phyloP scores from a whole-genome alignment of 179 eudicot genomes.

The Heliamphora pulchella region DNA sequence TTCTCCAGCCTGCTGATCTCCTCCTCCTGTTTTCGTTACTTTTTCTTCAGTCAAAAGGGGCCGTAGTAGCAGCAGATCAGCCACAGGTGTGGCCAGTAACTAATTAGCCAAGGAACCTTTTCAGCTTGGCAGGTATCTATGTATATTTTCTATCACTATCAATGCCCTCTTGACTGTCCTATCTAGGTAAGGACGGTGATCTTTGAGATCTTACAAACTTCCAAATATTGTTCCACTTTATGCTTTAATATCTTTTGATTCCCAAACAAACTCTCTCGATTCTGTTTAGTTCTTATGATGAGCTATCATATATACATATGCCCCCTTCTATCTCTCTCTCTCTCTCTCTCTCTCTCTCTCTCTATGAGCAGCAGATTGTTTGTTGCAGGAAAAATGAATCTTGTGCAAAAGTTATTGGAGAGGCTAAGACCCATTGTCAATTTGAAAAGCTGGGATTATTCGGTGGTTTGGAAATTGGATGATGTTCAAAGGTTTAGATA shows the following conservation, averaged over 20 bases:
- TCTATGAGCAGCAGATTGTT: not conserved
- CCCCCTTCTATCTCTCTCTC: not conserved
- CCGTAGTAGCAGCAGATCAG: not conserved
- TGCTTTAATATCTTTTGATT: conserved; percentile 12
- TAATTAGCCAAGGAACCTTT: not conserved
- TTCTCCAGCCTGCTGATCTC: not conserved
- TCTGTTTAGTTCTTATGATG: too few relatives aligned
- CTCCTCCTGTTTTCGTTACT: conserved; percentile 18
- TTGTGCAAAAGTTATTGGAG: conserved; percentile 42
- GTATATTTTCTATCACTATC: not conserved
- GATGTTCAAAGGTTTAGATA: conserved; percentile 69
- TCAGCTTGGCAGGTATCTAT: not conserved
- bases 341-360: not conserved
- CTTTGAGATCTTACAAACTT: too few relatives aligned
- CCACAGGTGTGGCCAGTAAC: too few relatives aligned
- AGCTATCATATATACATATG: too few relatives aligned
- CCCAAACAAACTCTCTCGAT: not conserved
- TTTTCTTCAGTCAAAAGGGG: conserved; percentile 19
- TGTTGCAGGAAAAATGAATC: conserved; percentile 36
- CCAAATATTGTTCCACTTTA: not conserved
- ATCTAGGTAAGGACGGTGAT: too few relatives aligned
- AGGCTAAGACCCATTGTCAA: conserved; percentile 59
- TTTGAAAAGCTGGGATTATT: conserved; percentile 70
- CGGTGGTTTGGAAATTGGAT: conserved; percentile 71
- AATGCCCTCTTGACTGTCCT: not conserved